phyloP scores from a whole-genome alignment of 164 flowering plant species.

The Kalanchoe fedtschenkoi region DNA sequence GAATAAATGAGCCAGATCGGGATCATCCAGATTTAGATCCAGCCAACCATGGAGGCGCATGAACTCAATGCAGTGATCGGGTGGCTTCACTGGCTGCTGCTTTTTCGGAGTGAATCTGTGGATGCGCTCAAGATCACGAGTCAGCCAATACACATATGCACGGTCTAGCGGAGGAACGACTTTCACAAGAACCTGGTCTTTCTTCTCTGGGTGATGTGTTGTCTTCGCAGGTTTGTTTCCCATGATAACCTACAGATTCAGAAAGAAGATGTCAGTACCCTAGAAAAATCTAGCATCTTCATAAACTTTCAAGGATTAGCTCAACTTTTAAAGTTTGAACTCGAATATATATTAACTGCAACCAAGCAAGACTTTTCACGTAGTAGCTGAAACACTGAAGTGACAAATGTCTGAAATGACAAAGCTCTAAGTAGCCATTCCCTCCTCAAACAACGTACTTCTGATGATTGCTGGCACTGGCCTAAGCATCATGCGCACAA shows the following conservation, averaged over 20 bases:
- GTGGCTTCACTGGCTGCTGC: conserved; percentile 54
- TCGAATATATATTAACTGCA: too few relatives aligned
- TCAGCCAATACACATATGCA: conserved; percentile 57
- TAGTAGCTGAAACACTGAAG: too few relatives aligned
- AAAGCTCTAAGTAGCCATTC: too few relatives aligned
- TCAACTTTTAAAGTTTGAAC: too few relatives aligned
- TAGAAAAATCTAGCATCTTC: not conserved
- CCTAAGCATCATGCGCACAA: too few relatives aligned
- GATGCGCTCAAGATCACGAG: conserved; percentile 64
- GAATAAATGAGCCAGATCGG: conserved; percentile 69
- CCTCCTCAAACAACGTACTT: too few relatives aligned
- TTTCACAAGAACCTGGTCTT: conserved; percentile 40
- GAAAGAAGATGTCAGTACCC: not conserved
- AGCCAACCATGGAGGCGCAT: conserved; percentile 72
- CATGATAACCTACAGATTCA: conserved; percentile 20
- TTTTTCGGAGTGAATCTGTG: conserved; percentile 53
- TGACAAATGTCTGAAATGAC: too few relatives aligned
- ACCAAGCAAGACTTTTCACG: too few relatives aligned
- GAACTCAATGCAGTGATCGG: conserved; percentile 67
- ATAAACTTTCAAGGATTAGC: not conserved
- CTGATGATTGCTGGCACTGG: too few relatives aligned
- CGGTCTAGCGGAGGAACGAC: conserved; percentile 62
- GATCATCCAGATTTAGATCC: conserved; percentile 69
- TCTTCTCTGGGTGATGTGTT: conserved; percentile 11
- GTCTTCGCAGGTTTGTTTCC: conserved; percentile 58